phyloP scores from a whole-genome alignment of 192 early-diverging fungal genomes.

The Mortierella claussenii region DNA sequence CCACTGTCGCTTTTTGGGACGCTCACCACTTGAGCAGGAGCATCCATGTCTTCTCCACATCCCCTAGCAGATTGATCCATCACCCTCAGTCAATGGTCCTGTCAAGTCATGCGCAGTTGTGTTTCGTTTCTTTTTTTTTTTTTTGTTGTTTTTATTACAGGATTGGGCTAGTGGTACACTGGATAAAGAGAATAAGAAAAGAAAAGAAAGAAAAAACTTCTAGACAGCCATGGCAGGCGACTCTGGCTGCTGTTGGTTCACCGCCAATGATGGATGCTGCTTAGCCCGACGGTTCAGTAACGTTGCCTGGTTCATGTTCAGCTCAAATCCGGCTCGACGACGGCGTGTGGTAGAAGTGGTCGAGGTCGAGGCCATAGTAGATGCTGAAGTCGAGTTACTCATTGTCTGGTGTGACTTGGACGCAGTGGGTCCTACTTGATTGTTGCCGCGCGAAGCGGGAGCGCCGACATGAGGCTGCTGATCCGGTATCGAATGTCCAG shows the following conservation, averaged over 20 bases:
- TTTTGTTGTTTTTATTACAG: not conserved
- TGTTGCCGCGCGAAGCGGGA: not conserved
- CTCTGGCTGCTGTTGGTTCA: slow-evolving; percentile 5
- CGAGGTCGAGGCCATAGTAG: slow-evolving; percentile 8
- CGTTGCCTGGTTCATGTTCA: slow-evolving; percentile 54
- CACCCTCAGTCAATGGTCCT: no score
- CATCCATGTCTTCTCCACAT: not conserved
- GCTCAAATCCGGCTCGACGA: slow-evolving; percentile 39
- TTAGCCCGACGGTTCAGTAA: slow-evolving; percentile 52
- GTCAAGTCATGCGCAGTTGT: not conserved
- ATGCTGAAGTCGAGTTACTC: slow-evolving; percentile 17
- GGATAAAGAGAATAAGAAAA: not conserved
- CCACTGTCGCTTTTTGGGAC: not conserved
- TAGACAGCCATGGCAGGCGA: slow-evolving; percentile 7
- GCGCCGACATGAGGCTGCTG: slow-evolving; percentile 22
- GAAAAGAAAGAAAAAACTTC: not conserved
- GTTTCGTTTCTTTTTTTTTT: not conserved
- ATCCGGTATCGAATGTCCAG: slow-evolving; percentile 46
- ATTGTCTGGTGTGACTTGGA: slow-evolving; percentile 20
- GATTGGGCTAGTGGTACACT: not conserved
- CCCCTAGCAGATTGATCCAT: not conserved
- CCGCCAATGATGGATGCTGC: not conserved
- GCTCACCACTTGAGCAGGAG: not conserved
- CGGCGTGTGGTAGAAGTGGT: slow-evolving; percentile 13
- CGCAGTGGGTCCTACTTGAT: slow-evolving; percentile 18